Evolutionary conservation across 768 basidiomycete species (phyloP).

Genomic region (Boletus tomentosulus): DNA sequence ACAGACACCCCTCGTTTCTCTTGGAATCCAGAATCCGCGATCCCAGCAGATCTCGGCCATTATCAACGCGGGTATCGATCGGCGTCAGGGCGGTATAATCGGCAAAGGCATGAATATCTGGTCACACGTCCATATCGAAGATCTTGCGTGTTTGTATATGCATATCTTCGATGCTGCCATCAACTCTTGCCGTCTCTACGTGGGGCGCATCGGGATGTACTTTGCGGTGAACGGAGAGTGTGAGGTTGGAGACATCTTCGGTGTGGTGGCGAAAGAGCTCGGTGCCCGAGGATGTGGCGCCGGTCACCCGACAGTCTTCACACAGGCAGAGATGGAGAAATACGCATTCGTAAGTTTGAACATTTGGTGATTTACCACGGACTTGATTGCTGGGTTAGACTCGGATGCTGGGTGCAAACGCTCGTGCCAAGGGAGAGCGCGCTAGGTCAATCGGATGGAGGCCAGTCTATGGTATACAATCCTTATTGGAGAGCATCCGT

Average conservation of each 20-base stretch:
- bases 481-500: no score
- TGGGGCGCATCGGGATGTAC: constrained; percentile 45
- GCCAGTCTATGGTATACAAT: no score
- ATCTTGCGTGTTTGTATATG: constrained; percentile 42
- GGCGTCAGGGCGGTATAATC: constrained; percentile 50
- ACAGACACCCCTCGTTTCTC: constrained; percentile 41
- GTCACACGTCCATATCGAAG: constrained; percentile 56
- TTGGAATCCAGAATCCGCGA: constrained; percentile 48
- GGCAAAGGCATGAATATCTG: constrained; percentile 57
- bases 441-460: no score
- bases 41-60: constrained; percentile 51
- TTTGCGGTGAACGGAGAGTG: constrained; percentile 52
- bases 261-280: constrained; percentile 36
- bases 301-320: constrained; percentile 40
- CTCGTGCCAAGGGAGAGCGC: no score
- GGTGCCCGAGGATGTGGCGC: constrained; percentile 20
- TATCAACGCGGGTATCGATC: constrained; percentile 41
- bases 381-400: no score
- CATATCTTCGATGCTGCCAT: constrained; percentile 37
- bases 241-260: constrained; percentile 38
- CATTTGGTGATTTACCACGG: no score
- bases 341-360: no score
- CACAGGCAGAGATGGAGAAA: constrained; percentile 19
- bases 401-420: no score
- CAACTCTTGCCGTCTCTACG: constrained; percentile 14